phyloP scores from a whole-genome alignment of 2,329 filamentous ascomycete genomes.

The Aspergillus puulaauensis region DNA sequence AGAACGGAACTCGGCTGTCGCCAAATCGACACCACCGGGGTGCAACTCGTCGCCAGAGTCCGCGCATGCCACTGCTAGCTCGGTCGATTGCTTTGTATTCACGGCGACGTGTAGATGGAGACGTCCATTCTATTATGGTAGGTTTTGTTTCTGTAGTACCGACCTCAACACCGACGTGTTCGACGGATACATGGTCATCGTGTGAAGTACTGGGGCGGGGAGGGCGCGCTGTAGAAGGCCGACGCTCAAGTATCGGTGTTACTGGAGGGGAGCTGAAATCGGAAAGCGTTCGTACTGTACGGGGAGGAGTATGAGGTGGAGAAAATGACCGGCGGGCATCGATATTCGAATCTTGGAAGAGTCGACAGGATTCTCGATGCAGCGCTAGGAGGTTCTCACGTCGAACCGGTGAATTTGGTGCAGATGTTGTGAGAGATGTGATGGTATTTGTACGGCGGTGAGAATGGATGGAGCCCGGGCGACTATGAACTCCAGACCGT shows the following conservation, averaged over 20 bases:
- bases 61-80: slow-evolving; percentile 41
- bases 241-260: slow-evolving; percentile 11
- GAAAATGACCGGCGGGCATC: slow-evolving; percentile 4
- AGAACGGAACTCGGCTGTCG: slow-evolving; percentile 39
- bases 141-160: slow-evolving; percentile 27
- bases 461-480: slow-evolving; percentile 30
- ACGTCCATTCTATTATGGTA: slow-evolving; percentile 50
- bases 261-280: slow-evolving; percentile 16
- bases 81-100: slow-evolving; percentile 57
- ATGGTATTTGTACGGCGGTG: slow-evolving; percentile 27
- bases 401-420: slow-evolving; percentile 22
- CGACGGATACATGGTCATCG: not conserved
- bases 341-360: slow-evolving; percentile 32
- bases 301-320: slow-evolving; percentile 7
- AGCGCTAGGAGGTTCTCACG: slow-evolving; percentile 38
- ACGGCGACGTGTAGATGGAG: slow-evolving; percentile 41
- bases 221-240: slow-evolving; percentile 10
- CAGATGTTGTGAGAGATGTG: slow-evolving; percentile 26
- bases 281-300: slow-evolving; percentile 10
- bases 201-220: not conserved
- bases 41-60: slow-evolving; percentile 42
- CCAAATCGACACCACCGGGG: slow-evolving; percentile 40
- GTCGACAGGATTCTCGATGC: slow-evolving; percentile 42
- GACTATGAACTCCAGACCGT: slow-evolving; percentile 27
- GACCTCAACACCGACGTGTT: not conserved